phyloP scores from a whole-genome alignment of 305 asterid species.

The Fraxinus ornus region DNA sequence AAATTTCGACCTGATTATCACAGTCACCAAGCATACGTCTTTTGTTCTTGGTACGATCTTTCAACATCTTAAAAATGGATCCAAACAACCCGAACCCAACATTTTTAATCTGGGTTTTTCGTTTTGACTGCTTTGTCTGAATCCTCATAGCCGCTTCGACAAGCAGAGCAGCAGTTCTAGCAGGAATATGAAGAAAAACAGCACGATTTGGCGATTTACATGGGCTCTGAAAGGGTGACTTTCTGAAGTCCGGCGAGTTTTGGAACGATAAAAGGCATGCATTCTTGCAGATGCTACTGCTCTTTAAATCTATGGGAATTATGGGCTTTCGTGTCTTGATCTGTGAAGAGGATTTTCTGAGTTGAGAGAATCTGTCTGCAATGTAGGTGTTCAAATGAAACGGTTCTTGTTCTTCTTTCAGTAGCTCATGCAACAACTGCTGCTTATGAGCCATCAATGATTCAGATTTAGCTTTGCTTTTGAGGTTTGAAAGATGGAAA shows the following conservation, averaged over 20 bases:
- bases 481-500: neutral
- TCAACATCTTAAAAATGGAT: slow-evolving; percentile 35
- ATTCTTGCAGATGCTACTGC: neutral
- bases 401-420: slow-evolving; percentile 26
- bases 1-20: neutral
- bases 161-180: slow-evolving; percentile 25
- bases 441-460: slow-evolving; percentile 4
- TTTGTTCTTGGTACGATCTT: slow-evolving; percentile 26
- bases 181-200: slow-evolving; percentile 18
- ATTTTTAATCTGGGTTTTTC: slow-evolving; percentile 24
- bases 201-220: neutral
- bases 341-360: neutral
- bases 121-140: slow-evolving; percentile 30
- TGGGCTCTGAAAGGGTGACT: slow-evolving; percentile 1
- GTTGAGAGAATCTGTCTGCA: slow-evolving; percentile 11
- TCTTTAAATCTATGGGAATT: neutral
- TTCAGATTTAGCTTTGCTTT: neutral
- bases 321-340: slow-evolving; percentile 16
- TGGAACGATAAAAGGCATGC: slow-evolving; percentile 10
- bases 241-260: slow-evolving; percentile 13
- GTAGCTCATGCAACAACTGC: slow-evolving; percentile 21
- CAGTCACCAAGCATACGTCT: slow-evolving; percentile 1
- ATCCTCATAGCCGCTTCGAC: slow-evolving; percentile 32
- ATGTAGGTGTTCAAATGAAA: slow-evolving; percentile 18
- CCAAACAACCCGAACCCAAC: slow-evolving; percentile 35